These are phyloP conservation scores for Backusella tuberculispora DNA, from an alignment of 192 early-diverging fungal genomes.

Conservation along the genomic window DNA sequence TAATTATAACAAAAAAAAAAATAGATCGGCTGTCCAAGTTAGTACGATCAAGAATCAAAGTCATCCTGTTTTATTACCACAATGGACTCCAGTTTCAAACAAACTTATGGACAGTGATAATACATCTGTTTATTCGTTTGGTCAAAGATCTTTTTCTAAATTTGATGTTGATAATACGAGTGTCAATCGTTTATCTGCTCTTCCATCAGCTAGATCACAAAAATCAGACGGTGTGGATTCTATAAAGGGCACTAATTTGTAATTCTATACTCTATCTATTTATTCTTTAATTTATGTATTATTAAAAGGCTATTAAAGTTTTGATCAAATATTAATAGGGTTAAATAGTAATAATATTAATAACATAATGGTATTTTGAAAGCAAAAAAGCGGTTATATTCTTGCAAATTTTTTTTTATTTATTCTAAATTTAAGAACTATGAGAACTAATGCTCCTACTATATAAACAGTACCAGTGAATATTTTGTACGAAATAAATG, in stretches of 20 bases:
- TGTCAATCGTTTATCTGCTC: neutral
- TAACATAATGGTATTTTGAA: neutral
- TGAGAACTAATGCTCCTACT: neutral
- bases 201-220: neutral
- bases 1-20: neutral
- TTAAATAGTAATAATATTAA: neutral
- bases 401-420: constrained; percentile 24
- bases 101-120: constrained; percentile 24
- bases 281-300: neutral
- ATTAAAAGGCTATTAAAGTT: neutral
- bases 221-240: neutral
- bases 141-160: constrained; percentile 6
- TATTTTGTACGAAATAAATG: constrained; percentile 46
- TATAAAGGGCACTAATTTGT: neutral
- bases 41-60: constrained; percentile 42
- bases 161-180: neutral
- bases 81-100: constrained; percentile 7
- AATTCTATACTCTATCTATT: neutral
- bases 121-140: constrained; percentile 17
- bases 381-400: neutral
- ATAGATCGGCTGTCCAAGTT: constrained; percentile 22
- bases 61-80: constrained; percentile 28
- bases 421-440: constrained; percentile 26
- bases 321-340: neutral
- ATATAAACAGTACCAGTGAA: constrained; percentile 39